Evolutionary conservation across 352 stramenopile species (phyloP).

Genomic region (Plasmopara viticola): DNA sequence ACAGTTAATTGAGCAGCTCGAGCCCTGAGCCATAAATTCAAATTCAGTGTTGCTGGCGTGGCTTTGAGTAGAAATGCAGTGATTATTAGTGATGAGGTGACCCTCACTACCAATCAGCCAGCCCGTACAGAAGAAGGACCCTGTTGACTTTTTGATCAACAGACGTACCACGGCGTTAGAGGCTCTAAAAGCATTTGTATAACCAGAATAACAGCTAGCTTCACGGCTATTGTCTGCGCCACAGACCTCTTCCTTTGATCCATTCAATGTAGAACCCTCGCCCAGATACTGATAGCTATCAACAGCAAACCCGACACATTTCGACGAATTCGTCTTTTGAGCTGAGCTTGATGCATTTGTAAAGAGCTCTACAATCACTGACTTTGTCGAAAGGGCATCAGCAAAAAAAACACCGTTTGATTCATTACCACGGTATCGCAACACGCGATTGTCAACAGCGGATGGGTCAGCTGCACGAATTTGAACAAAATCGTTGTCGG

Average conservation of each 20-base stretch:
- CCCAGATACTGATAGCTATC: slow-evolving; percentile 43
- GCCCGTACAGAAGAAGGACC: slow-evolving; percentile 64
- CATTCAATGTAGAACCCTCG: slow-evolving; percentile 19
- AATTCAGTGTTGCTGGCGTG: slow-evolving; percentile 59
- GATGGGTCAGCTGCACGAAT: slow-evolving; percentile 27
- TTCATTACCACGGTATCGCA: slow-evolving; percentile 35
- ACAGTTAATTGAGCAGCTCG: slow-evolving; percentile 34
- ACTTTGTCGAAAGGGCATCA: slow-evolving; percentile 26
- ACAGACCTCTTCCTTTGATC: slow-evolving; percentile 49
- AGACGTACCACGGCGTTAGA: slow-evolving; percentile 45
- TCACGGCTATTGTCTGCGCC: slow-evolving; percentile 54
- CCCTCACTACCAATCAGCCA: slow-evolving; percentile 71
- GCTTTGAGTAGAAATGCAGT: slow-evolving; percentile 51
- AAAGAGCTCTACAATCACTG: slow-evolving; percentile 48
- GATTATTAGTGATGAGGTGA: slow-evolving; percentile 75
- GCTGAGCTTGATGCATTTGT: slow-evolving; percentile 17
- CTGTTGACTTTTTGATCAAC: slow-evolving; percentile 51
- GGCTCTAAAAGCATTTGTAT: slow-evolving; percentile 13
- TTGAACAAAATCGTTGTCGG: slow-evolving; percentile 45
- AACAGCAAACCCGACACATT: slow-evolving; percentile 46
- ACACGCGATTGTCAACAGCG: slow-evolving; percentile 22
- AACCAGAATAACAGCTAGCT: slow-evolving; percentile 39
- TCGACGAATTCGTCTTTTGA: slow-evolving; percentile 15
- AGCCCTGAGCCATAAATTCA: slow-evolving; percentile 55
- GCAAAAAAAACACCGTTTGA: slow-evolving; percentile 30